Conservation (phyloP, 805 yeast genomes). For the Wickerhamomyces canadensis region DNA sequence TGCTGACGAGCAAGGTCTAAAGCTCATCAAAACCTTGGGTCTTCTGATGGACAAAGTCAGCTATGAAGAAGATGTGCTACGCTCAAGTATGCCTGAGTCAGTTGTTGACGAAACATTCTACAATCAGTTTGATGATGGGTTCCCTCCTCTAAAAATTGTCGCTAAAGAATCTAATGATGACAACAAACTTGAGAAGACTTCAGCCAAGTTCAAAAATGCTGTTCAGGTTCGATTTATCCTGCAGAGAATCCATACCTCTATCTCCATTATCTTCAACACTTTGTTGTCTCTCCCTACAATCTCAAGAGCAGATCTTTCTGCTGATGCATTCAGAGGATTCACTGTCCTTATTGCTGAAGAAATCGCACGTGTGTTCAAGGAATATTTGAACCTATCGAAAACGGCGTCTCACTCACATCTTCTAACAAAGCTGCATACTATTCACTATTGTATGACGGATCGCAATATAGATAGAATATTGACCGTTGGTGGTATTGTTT, state of each 20-base stretch:
- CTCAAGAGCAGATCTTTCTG: conserved; percentile 39
- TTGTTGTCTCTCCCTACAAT: conserved; percentile 40
- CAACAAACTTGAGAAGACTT: conserved; percentile 36
- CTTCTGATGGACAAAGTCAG: conserved; percentile 44
- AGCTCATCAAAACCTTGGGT: conserved; percentile 36
- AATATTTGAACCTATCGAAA: conserved; percentile 13
- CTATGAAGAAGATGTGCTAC: conserved; percentile 51
- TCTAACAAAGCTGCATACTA: conserved; percentile 32
- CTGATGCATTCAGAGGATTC: conserved; percentile 30
- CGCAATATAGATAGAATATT: conserved; percentile 28
- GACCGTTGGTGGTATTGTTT: conserved; percentile 37
- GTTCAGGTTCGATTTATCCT: conserved; percentile 48
- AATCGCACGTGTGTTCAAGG: conserved; percentile 22
- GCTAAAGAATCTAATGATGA: conserved; percentile 34
- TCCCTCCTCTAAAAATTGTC: conserved; percentile 38
- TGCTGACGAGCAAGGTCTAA: conserved; percentile 36
- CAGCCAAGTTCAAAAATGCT: conserved; percentile 60
- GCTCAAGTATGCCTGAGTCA: conserved; percentile 41
- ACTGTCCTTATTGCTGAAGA: conserved; percentile 37
- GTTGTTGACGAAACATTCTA: conserved; percentile 40
- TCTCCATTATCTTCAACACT: conserved; percentile 37
- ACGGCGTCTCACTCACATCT: conserved; percentile 20
- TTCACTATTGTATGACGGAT: conserved; percentile 29
- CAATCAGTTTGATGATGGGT: conserved; percentile 23
- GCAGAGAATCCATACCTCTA: conserved; percentile 41